Percentiles rank a stretch among this genome's conserved stretches.
Conservation (phyloP, 1,139 yeast species). For the Meyerozyma carpophila region DNA sequence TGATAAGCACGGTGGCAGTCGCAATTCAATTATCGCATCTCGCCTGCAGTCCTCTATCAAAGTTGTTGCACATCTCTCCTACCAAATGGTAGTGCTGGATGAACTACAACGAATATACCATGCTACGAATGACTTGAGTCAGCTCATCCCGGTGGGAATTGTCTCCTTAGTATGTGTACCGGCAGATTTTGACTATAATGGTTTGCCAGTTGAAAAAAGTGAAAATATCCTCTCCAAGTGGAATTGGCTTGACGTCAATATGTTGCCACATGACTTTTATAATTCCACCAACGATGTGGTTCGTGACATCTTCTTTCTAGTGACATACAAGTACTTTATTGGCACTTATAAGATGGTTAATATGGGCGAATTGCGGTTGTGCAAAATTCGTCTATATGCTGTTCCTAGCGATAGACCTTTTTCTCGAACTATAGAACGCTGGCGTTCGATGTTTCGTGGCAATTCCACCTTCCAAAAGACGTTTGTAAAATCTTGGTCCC, state of each 20-base stretch:
- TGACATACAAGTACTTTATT: conserved; percentile 31
- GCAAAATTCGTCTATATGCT: conserved; percentile 42
- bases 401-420: conserved; percentile 44
- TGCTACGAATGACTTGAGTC: conserved; percentile 31
- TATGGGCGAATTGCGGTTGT: conserved; percentile 9
- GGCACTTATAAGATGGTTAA: conserved; percentile 37
- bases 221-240: conserved; percentile 23
- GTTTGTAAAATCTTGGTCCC: conserved; percentile 25
- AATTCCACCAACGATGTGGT: conserved; percentile 13
- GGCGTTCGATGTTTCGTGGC: conserved; percentile 22
- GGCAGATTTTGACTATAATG: conserved; percentile 15
- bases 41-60: background rate
- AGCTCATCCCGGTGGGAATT: conserved; percentile 44
- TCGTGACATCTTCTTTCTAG: conserved; percentile 34
- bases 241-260: conserved; percentile 47
- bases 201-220: conserved; percentile 6
- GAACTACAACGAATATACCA: background rate
- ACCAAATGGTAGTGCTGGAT: background rate
- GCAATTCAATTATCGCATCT: background rate
- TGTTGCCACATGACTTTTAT: background rate
- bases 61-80: background rate
- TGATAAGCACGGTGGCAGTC: background rate
- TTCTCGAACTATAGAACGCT: conserved; percentile 22
- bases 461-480: conserved; percentile 12
- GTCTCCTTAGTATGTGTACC: conserved; percentile 41